Conservation (phyloP, 169 alveolate species). For the Plasmodium vivax region DNA sequence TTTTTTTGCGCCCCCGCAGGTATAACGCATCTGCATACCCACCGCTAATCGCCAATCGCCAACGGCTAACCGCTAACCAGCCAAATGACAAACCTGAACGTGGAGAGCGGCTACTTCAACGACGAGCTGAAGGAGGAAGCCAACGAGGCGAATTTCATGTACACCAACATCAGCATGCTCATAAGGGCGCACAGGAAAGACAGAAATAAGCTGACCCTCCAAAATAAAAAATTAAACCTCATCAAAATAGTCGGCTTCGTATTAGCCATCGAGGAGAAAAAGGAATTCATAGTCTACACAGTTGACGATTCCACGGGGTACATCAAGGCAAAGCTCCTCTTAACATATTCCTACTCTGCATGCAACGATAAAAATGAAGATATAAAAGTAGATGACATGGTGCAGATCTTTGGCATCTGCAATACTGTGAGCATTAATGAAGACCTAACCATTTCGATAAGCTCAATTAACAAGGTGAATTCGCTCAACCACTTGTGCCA, state of each 20-base stretch:
- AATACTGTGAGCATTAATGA: conserved; percentile 64
- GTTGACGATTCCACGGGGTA: conserved; percentile 75
- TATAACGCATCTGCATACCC: not conserved
- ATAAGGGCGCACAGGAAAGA: conserved; percentile 69
- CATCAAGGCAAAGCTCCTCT: conserved; percentile 62
- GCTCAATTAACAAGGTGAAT: conserved; percentile 53
- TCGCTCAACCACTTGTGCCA: conserved; percentile 70
- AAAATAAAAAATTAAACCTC: conserved; percentile 72
- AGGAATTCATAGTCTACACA: conserved; percentile 66
- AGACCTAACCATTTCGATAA: conserved; percentile 61
- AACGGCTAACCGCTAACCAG: not conserved
- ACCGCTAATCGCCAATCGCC: not conserved
- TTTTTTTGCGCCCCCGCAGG: not conserved
- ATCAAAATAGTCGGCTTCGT: conserved; percentile 73
- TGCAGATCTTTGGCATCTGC: conserved; percentile 69
- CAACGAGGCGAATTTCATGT: conserved; percentile 69
- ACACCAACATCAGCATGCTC: conserved; percentile 48
- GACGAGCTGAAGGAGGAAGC: conserved; percentile 70
- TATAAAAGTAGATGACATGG: conserved; percentile 40
- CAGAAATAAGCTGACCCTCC: conserved; percentile 36
- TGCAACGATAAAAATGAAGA: conserved; percentile 31
- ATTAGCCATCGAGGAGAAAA: conserved; percentile 62
- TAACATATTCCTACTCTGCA: conserved; percentile 46
- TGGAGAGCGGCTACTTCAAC: conserved; percentile 70
- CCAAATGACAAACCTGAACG: conserved; percentile 36